Evolutionary conservation across 2,329 filamentous ascomycete genomes (phyloP), one percentile per base, ranked within the genome.

Genomic region (Lasiodiplodia sp.): DNA sequence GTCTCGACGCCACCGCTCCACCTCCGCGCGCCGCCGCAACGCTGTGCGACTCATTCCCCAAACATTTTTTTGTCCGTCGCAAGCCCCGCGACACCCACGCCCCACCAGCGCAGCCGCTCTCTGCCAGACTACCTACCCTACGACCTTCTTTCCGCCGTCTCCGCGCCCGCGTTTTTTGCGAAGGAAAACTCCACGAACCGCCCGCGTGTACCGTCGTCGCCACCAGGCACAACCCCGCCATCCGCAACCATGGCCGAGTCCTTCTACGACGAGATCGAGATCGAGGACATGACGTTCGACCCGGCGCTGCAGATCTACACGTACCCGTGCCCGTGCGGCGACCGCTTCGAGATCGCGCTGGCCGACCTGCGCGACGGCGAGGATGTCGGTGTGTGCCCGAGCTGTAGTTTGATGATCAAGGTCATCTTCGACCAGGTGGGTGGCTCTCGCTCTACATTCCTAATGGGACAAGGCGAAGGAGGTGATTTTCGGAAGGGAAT

Each of bases 261-360:
- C 72, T 92, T 97, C 79, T 98, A 97, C 85, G 95, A 98, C 77
- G 95, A 97, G 82, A 95, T 97, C 80, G 94, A 97, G 80, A 97
- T 97, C 83, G 94, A 97, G 81, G 94, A 97, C 80, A 97, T 97
- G 94, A 96, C 92, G 76, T 97, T 88, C 79, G 94, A 97, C 80
- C 83, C 89, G 57, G 85, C 86, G 4, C 87, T 94, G 51, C 91
- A 97, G 79, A 91, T 97, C 74, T 99, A 97, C 84, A 92, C 95
- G 82, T 97, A 97, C 80, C 96, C 96, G 16, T 99, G 96, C 79
- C 96, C 96, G 1, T 99, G 96, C 82, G 96, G 96, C 83, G 96
- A 99, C 83, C 89, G 92, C 70, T 99, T 99, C 83, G 92, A 97
- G 83, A 97, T 96, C 77, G 88, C 87, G 23, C 88, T 98, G 68